A percentile compares a stretch with the other conserved stretches of the same genome.
Conservation (phyloP, 2,329 filamentous ascomycete species). For the Colletotrichum sp. region DNA sequence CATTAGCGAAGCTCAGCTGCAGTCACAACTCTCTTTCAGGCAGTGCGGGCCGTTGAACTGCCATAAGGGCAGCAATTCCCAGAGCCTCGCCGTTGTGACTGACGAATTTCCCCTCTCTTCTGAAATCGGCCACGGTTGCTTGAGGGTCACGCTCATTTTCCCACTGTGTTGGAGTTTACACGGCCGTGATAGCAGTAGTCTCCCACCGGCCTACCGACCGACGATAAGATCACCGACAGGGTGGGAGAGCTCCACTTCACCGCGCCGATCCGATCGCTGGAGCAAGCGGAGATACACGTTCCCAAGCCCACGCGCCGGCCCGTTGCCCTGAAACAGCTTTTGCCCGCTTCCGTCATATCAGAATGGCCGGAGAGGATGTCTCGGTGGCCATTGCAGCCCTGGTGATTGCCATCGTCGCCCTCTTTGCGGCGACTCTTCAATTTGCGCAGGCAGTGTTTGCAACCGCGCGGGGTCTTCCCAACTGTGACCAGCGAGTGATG, state of each 20-base stretch:
- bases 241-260: not conserved
- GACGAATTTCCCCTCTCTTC: not conserved
- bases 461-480: not conserved
- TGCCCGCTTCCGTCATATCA: not conserved
- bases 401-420: not conserved
- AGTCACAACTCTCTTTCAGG: not conserved
- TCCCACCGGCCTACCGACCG: not conserved
- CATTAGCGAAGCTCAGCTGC: not conserved
- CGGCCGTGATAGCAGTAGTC: not conserved
- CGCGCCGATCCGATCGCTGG: not conserved
- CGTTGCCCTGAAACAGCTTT: not conserved
- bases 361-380: not conserved
- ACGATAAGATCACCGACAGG: not conserved
- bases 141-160: not conserved
- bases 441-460: slow-evolving; percentile 3
- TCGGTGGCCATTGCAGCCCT: not conserved
- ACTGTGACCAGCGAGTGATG: slow-evolving; percentile 4
- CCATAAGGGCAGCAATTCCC: not conserved
- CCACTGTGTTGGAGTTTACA: not conserved
- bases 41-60: not conserved
- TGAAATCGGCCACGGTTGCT: not conserved
- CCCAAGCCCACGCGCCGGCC: not conserved
- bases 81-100: not conserved
- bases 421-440: not conserved
- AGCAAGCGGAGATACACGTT: not conserved